Percentiles rank a stretch among this genome's conserved stretches.
Conservation (phyloP, 345 rosid species). For the Eucalyptus polybractea region DNA sequence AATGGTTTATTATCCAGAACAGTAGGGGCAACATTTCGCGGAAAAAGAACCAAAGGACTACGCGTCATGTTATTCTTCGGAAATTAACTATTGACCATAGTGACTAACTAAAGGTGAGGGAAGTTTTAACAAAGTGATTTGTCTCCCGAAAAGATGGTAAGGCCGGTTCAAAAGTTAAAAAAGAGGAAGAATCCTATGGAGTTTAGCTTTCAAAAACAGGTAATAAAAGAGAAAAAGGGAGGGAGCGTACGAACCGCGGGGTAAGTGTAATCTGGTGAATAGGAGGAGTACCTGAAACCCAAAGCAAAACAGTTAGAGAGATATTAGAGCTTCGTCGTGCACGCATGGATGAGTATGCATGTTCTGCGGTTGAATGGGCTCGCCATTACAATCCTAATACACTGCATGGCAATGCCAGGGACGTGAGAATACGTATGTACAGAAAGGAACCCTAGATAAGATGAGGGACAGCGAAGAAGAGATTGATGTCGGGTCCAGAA, state of each 20-base stretch:
- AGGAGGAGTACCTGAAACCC: constrained; percentile 74
- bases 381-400: background rate
- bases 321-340: background rate
- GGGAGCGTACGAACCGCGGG: constrained; percentile 57
- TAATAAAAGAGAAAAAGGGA: background rate
- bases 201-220: background rate
- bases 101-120: background rate
- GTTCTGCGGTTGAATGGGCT: background rate
- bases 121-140: background rate
- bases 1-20: background rate
- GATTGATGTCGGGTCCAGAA: background rate
- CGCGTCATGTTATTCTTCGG: background rate
- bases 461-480: background rate
- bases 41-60: background rate
- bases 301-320: background rate
- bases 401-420: background rate
- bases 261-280: constrained; percentile 81
- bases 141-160: background rate
- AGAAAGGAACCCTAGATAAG: background rate
- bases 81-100: background rate
- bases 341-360: background rate
- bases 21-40: background rate
- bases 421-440: background rate
- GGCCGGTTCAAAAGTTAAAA: background rate
- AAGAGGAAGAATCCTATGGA: background rate